A percentile compares a stretch with the other conserved stretches of the same genome.
phyloP scores from a whole-genome alignment of 768 basidiomycete genomes.

The Tricholoma sp. region DNA sequence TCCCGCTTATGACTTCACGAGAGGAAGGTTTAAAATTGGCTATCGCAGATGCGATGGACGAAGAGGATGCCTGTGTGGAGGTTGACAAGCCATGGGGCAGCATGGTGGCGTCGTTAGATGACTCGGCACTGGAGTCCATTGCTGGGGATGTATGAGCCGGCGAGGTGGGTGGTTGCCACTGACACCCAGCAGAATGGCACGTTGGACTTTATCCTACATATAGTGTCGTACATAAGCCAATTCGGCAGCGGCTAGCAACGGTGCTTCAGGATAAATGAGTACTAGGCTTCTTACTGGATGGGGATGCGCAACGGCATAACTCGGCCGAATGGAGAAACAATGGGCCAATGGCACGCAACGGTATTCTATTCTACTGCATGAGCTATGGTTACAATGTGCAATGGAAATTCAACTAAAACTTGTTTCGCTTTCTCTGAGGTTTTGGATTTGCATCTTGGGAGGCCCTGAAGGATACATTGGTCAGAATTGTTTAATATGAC shows the following conservation, averaged over 20 bases:
- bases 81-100: constrained; percentile 5
- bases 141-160: neutral
- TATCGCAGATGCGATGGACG: constrained; percentile 24
- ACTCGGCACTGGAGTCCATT: neutral
- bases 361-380: neutral
- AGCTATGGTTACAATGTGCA: constrained; percentile 1
- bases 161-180: neutral
- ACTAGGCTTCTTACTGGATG: constrained; percentile 3
- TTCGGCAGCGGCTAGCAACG: neutral
- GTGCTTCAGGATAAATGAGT: too few relatives aligned
- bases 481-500: constrained; percentile 1
- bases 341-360: too few relatives aligned
- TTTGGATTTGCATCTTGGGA: constrained; percentile 41
- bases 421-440: constrained; percentile 53
- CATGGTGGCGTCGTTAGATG: neutral
- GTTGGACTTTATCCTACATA: neutral
- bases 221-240: neutral
- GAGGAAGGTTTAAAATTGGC: constrained; percentile 37
- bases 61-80: neutral
- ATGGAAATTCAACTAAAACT: constrained; percentile 28
- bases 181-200: neutral
- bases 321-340: too few relatives aligned
- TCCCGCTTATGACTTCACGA: constrained; percentile 37
- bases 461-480: constrained; percentile 22
- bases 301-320: neutral